Conservation (phyloP, 2,329 filamentous ascomycete genomes). For the Penicillium brevicompactum region DNA sequence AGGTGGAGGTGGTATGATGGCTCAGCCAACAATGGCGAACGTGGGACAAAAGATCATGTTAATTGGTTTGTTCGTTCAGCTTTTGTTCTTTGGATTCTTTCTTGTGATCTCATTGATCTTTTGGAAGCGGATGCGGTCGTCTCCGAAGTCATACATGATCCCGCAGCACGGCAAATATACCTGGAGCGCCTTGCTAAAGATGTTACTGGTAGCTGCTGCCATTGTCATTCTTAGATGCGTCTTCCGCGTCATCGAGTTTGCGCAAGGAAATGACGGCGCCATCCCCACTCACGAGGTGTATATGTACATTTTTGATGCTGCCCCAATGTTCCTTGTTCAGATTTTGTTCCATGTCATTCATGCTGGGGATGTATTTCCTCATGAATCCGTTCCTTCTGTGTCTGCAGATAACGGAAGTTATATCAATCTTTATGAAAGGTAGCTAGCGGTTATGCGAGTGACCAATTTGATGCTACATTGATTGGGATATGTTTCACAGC, state of each 20-base stretch:
- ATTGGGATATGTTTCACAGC: too few relatives aligned
- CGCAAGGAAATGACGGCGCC: conserved; percentile 20
- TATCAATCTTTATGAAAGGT: background rate
- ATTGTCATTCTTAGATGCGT: conserved; percentile 23
- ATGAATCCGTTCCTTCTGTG: background rate
- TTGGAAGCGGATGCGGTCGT: conserved; percentile 10
- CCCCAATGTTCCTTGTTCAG: conserved; percentile 14
- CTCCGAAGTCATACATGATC: conserved; percentile 3
- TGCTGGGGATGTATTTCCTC: background rate
- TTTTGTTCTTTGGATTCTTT: conserved; percentile 21
- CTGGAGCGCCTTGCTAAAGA: background rate
- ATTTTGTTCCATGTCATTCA: background rate
- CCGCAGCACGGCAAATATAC: background rate
- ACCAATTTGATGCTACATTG: background rate
- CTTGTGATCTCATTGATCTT: conserved; percentile 15
- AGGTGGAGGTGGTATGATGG: conserved; percentile 17
- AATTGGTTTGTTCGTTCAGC: conserved; percentile 16
- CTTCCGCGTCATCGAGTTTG: conserved; percentile 21
- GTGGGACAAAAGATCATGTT: conserved; percentile 18
- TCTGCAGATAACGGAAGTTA: background rate
- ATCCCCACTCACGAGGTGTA: conserved; percentile 22
- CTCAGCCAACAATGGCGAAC: background rate
- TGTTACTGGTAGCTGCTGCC: background rate
- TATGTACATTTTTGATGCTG: conserved; percentile 23
- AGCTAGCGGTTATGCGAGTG: too few relatives aligned